Base-by-base conservation (phyloP, 192 early-diverging fungal genomes). In the Coemansia guatemalensis region DNA sequence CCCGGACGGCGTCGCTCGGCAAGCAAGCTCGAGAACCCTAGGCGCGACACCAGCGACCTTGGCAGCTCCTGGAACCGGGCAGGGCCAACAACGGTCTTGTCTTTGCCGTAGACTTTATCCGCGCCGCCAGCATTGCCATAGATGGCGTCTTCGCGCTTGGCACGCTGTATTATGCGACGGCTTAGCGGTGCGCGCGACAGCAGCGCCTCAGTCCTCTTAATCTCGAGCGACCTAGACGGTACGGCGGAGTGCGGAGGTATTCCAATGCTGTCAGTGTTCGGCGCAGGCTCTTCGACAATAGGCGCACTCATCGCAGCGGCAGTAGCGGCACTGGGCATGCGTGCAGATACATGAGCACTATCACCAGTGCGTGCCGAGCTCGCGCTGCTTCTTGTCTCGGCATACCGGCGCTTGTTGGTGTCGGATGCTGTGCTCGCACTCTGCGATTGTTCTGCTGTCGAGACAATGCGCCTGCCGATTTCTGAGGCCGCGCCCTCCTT, bases 211-310 rank as follows among this genome's bases (percentile, higher is more conserved):
- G 41, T 48, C 1, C 60, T 59, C 58, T 56, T 29, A 23, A 69
- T 64, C 21, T 78, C 75, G 4, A 78, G 66, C 26, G 69, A 73
- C 67, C 69, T 71, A 65, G 75, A 70, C 20, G 63, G 60, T 30
- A 60, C 35, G 5, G 58, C 62, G 27, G 65, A 60, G 2, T 23
- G 18, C 26, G 24, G 48, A 44, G 11, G 11, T 39, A 39, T 12
- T 12, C 11, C 11, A 39, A 39, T 39, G 35, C 35, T 39, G 35
- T 11, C 35, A 39, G 35, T 39, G 35, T 39, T 39, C 9, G 11
- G 35, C 35, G 9, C 35, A 39, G 35, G 1, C 35, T 39, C 6
- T 2, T 39, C 35, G 9, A 11, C 35, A 11, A 39, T 39, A 39
- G 50, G 50, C 1, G 50, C 12, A 11, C 50, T 51, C 11, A 39